Percentiles rank a stretch among this genome's conserved stretches.
Conservation (phyloP, 805 yeast genomes). For the Candida patagonica region DNA sequence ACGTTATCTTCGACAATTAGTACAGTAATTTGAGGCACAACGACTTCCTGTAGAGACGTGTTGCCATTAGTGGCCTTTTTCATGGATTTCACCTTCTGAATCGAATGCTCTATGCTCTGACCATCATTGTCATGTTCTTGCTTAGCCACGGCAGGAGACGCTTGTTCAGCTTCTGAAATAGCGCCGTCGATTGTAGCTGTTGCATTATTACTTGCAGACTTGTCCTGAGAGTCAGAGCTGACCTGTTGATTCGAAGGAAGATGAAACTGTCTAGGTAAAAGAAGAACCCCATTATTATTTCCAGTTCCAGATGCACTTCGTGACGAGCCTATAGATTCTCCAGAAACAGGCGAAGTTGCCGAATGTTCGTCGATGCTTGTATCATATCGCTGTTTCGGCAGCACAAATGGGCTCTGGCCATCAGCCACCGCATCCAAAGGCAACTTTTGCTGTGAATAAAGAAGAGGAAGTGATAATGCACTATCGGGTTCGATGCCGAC, state of each 20-base stretch:
- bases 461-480: background rate
- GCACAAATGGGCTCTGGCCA: background rate
- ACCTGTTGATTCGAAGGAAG: slow-evolving; percentile 5
- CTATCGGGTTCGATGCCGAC: background rate
- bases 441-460: background rate
- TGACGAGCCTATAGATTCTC: background rate
- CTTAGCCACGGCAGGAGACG: background rate
- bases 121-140: slow-evolving; percentile 6
- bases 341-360: background rate
- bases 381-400: background rate
- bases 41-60: slow-evolving; percentile 33
- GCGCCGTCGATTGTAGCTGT: too few species aligned
- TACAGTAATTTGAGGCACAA: slow-evolving; percentile 82
- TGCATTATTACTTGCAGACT: background rate
- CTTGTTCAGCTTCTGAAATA: slow-evolving; percentile 3
- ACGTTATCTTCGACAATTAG: slow-evolving; percentile 94
- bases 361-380: too few species aligned
- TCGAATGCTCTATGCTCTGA: background rate
- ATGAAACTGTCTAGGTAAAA: slow-evolving; percentile 24
- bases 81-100: slow-evolving; percentile 3
- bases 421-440: background rate
- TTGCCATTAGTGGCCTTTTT: background rate
- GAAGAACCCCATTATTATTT: slow-evolving; percentile 19
- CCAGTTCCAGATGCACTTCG: background rate
- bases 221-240: background rate